Percentiles rank a stretch among this genome's conserved stretches.
Evolutionary conservation across 1,139 yeast species (phyloP).

Genomic region (Debaryomyces coudertii): DNA sequence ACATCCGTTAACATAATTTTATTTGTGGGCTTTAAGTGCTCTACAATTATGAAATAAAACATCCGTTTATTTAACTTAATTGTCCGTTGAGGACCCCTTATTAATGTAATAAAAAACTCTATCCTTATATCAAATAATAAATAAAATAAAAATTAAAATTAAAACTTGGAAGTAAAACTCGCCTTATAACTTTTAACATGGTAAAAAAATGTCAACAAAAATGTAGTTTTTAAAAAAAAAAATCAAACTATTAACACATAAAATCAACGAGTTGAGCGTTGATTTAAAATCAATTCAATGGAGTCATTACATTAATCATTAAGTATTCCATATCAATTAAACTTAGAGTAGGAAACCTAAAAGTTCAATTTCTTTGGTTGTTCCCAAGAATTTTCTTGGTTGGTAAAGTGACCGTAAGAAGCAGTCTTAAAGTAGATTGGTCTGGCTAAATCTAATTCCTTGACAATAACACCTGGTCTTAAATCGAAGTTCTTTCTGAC

Average conservation of each 20-base stretch:
- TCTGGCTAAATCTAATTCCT: conserved; percentile 94
- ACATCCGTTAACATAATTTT: too few relatives aligned
- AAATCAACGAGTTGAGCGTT: conserved; percentile 60
- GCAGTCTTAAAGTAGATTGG: conserved; percentile 99
- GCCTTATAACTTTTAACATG: conserved; percentile 10
- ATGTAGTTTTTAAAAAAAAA: conserved; percentile 13
- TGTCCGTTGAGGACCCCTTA: conserved; percentile 60
- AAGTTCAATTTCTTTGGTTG: conserved; percentile 86
- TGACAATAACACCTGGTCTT: conserved; percentile 99
- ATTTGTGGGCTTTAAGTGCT: background rate
- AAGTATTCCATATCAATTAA: conserved; percentile 15
- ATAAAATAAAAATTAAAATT: conserved; percentile 21
- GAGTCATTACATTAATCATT: conserved; percentile 54
- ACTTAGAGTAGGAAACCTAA: conserved; percentile 36
- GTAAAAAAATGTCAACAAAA: conserved; percentile 13
- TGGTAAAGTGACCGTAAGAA: conserved; percentile 98
- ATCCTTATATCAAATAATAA: conserved; percentile 34
- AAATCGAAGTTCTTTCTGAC: conserved; percentile 94
- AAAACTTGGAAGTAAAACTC: conserved; percentile 18
- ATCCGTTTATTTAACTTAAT: conserved; percentile 23
- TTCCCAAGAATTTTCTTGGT: conserved; percentile 99
- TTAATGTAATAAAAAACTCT: conserved; percentile 53
- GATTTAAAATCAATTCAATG: conserved; percentile 22
- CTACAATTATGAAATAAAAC: conserved; percentile 7
- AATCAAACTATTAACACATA: conserved; percentile 12